Base-by-base conservation (phyloP, 768 basidiomycete genomes). In the Boletus rex-veris region DNA sequence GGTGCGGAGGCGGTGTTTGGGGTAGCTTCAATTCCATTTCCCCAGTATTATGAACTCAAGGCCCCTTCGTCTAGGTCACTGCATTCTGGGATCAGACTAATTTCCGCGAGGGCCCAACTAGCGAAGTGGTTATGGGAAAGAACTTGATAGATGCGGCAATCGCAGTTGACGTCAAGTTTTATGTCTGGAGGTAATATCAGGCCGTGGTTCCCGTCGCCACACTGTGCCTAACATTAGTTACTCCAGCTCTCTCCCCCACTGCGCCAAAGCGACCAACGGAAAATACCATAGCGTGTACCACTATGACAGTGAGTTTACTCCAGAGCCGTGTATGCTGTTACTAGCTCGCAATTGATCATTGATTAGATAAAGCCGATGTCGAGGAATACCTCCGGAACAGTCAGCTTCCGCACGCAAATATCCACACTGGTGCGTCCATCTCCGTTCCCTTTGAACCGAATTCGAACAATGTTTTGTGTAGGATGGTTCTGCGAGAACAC, bases 1-100 rank as follows among this genome's bases (percentile, higher is more conserved):
- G 73, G 69, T 7, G 63, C 65, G 0, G 65, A 74, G 35, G 71
- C 58, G 1, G 70, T 74, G 18, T 74, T 67, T 43, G 71, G 59
- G 24, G 70, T 74, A 58, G 15, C 26, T 55, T 48, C 14, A 12
- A 4, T 8, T 40, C 14, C 44, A 45, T 45, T 48, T 7, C 11
- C 38, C 30, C 7, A 1, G n/a, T 18, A 31, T 43, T 21, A 26
- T 16, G 24, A 18, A 43, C 10, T 2, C 9, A 57, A 11, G 1
- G 1, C 3, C 8, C 18, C 2, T 55, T 14, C 7, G 15, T 14
- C 7, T 41, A 71, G 70, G 59, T 67, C 39, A 72, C 71, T n/a
- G 52, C 64, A 44, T 65, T 56, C 43, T 64, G 48, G 33, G 64
- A 68, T 36, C 64, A 63, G 10, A 60, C 57, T 31, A 66, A 37